These are phyloP conservation scores for Blastocystis sp. DNA, from an alignment of 352 stramenopile species.

Conservation along the genomic window DNA sequence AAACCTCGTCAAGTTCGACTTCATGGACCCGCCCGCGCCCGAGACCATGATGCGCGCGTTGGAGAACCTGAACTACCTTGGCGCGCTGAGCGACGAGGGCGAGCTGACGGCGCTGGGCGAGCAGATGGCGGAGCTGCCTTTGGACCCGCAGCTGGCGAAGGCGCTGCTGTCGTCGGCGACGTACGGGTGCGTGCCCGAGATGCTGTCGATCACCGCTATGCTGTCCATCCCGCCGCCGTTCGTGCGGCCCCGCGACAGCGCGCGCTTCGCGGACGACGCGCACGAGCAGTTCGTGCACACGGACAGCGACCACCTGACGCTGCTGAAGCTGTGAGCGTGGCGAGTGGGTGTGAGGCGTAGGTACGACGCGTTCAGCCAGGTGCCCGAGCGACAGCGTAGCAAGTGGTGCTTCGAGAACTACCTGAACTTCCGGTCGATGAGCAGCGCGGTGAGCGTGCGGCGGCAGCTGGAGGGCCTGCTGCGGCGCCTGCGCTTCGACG, in stretches of 20 bases:
- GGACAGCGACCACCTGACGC: conserved; percentile 88
- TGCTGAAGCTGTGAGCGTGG: conserved; percentile 89
- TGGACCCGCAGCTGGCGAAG: conserved; percentile 79
- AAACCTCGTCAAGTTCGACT: conserved; percentile 74
- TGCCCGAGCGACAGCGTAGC: conserved; percentile 5
- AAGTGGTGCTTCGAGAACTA: conserved; percentile 98
- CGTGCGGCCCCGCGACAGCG: conserved; percentile 90
- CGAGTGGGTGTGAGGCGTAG: conserved; percentile 4
- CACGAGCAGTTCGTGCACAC: conserved; percentile 79
- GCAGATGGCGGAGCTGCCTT: conserved; percentile 91
- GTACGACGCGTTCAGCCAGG: conserved; percentile 26
- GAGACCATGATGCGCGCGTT: conserved; percentile 96
- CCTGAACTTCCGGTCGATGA: conserved; percentile 85
- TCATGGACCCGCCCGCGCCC: conserved; percentile 96
- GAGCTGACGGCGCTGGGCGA: conserved; percentile 71
- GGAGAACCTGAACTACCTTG: conserved; percentile 95
- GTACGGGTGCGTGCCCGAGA: conserved; percentile 81
- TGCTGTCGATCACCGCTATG: conserved; percentile 93
- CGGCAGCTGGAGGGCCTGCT: conserved; percentile 86
- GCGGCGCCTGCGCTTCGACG: conserved; percentile 77
- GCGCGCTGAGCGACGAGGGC: conserved; percentile 72
- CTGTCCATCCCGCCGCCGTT: conserved; percentile 90
- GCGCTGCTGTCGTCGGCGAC: conserved; percentile 86
- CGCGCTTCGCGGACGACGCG: conserved; percentile 90
- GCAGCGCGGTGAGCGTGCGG: conserved; percentile 87